Percentiles rank a stretch among this genome's conserved stretches.
phyloP scores from a whole-genome alignment of 2,329 filamentous ascomycete genomes.

The Diaporthe helianthi region DNA sequence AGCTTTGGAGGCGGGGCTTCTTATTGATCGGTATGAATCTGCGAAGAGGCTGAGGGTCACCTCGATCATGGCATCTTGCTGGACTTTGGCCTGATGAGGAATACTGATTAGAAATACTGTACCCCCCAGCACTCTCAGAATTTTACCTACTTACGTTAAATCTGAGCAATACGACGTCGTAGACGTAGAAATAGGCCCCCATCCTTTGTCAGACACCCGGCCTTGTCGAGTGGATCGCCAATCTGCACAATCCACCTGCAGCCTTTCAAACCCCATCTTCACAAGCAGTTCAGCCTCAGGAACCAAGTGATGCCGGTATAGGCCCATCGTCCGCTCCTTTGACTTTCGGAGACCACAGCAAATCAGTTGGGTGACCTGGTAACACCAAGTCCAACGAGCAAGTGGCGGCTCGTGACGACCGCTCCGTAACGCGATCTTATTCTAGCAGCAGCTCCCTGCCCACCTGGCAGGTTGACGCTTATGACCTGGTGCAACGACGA shows the following conservation, averaged over 20 bases:
- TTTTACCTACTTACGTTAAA: background rate
- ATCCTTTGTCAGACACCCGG: background rate
- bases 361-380: background rate
- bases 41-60: background rate
- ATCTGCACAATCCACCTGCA: too few relatives aligned
- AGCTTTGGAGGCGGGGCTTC: constrained; percentile 39
- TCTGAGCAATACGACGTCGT: background rate
- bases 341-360: background rate
- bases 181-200: background rate
- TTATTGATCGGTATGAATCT: constrained; percentile 24
- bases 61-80: background rate
- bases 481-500: background rate
- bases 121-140: too few relatives aligned
- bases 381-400: accelerated
- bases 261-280: too few relatives aligned
- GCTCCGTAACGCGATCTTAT: background rate
- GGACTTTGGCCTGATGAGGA: background rate
- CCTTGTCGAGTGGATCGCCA: too few relatives aligned
- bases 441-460: background rate
- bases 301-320: too few relatives aligned
- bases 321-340: background rate
- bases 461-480: background rate
- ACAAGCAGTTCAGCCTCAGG: too few relatives aligned
- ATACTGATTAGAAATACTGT: background rate
- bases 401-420: background rate